Evolutionary conservation across 208 protist genomes (phyloP).

Genomic region (Leishmania gerbilli): DNA sequence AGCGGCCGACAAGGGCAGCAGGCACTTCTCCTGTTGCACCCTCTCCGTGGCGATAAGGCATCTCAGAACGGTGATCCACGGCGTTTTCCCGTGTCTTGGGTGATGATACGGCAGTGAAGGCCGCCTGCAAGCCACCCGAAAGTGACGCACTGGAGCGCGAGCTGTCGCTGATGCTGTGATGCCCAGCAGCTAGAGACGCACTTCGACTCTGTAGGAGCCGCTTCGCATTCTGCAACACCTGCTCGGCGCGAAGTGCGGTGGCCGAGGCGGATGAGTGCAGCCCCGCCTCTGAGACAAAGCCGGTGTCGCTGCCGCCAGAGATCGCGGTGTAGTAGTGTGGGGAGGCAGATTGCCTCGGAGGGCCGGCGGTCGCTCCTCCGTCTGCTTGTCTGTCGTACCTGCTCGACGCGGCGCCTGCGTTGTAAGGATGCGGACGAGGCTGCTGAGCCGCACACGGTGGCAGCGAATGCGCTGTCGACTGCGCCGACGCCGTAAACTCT

Average conservation of each 20-base stretch:
- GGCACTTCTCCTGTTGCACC: not conserved
- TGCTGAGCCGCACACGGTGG: not conserved
- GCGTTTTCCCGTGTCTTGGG: not conserved
- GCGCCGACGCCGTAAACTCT: not conserved
- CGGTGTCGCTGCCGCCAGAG: not conserved
- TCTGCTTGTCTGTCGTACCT: not conserved
- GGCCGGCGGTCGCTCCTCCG: not conserved
- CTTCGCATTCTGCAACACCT: constrained; percentile 27
- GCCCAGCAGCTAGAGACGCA: not conserved
- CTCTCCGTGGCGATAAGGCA: not conserved
- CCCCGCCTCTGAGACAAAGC: no score
- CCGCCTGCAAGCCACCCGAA: not conserved
- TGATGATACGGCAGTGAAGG: not conserved
- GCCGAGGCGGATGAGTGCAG: not conserved
- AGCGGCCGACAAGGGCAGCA: not conserved
- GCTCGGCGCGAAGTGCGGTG: constrained; percentile 16
- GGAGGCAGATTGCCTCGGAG: not conserved
- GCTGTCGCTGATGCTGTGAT: not conserved
- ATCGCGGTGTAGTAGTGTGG: constrained; percentile 24
- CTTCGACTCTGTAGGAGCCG: constrained; percentile 23
- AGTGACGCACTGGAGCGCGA: not conserved
- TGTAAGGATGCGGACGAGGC: not conserved
- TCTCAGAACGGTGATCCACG: not conserved
- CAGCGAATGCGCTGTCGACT: not conserved
- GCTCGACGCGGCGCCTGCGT: not conserved